Evolutionary conservation across 495 filamentous ascomycete species (phyloP).

Genomic region (Penicillium salamii): DNA sequence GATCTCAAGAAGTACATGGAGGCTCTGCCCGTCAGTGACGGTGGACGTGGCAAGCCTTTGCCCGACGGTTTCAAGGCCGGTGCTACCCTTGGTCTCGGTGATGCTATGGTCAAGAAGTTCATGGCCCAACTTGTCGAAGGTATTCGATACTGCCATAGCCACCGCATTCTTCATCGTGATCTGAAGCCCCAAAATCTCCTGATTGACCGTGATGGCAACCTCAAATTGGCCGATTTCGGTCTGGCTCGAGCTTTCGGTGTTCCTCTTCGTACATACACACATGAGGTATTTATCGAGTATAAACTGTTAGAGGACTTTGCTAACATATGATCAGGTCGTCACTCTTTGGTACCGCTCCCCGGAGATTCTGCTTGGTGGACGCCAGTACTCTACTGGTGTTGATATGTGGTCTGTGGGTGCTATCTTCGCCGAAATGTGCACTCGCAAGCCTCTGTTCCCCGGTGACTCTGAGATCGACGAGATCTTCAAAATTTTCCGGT

Average conservation of each 20-base stretch:
- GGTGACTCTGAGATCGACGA: conserved; percentile 99
- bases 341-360: conserved; percentile 98
- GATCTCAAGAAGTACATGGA: conserved; percentile 99
- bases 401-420: conserved; percentile 99
- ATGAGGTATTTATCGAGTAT: conserved; percentile 59
- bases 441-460: conserved; percentile 93
- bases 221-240: conserved; percentile 98
- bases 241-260: conserved; percentile 95
- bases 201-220: conserved; percentile 89
- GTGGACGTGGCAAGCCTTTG: conserved; percentile 82
- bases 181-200: conserved; percentile 97
- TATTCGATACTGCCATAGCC: conserved; percentile 92
- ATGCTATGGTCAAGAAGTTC: conserved; percentile 94
- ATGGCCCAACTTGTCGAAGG: conserved; percentile 92
- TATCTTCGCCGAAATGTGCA: conserved; percentile 99
- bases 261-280: conserved; percentile 92
- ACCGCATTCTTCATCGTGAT: conserved; percentile 91
- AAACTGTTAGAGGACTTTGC: neutral
- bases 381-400: conserved; percentile 96
- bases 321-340: conserved; percentile 61
- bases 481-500: conserved; percentile 99
- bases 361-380: conserved; percentile 93
- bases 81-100: conserved; percentile 75
- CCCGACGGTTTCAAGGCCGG: conserved; percentile 73
- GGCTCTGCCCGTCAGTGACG: conserved; percentile 84